Evolutionary conservation across 1,284 basidiomycete species (phyloP).

Genomic region (Microbotryum scabiosae): DNA sequence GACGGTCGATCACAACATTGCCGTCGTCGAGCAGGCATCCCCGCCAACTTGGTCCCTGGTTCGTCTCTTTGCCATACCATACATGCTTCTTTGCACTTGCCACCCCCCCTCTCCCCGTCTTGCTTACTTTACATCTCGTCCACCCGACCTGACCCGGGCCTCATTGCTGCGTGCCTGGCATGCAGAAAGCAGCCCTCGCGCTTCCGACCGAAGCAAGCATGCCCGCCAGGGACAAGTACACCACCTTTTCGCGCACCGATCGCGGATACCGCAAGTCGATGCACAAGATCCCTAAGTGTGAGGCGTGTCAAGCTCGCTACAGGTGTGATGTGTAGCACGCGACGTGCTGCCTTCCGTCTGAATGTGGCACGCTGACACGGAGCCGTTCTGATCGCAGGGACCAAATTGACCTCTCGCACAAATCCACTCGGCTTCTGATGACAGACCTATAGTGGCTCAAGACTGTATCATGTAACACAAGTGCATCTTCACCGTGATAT

Average conservation of each 20-base stretch:
- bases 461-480: not conserved
- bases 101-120: too few species aligned
- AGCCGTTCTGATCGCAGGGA: not conserved
- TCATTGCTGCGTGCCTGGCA: not conserved
- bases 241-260: constrained; percentile 66
- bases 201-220: constrained; percentile 84
- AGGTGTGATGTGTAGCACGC: not conserved
- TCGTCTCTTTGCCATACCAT: not conserved
- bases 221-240: constrained; percentile 87
- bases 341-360: not conserved
- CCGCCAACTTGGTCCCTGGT: constrained; percentile 68
- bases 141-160: not conserved
- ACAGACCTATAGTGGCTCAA: too few species aligned
- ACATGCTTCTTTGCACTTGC: not conserved
- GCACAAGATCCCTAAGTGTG: constrained; percentile 61
- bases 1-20: constrained; percentile 87
- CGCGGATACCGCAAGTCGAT: constrained; percentile 83
- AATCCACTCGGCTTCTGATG: constrained; percentile 82
- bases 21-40: constrained; percentile 66
- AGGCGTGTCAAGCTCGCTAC: too few species aligned
- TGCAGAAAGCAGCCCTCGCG: constrained; percentile 57
- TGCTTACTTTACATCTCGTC: not conserved
- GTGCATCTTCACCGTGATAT: not conserved
- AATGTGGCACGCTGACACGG: not conserved
- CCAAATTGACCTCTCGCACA: constrained; percentile 65